Conservation (phyloP, 2,329 filamentous ascomycete species). For the Tolypocladium cylindrosporum region DNA sequence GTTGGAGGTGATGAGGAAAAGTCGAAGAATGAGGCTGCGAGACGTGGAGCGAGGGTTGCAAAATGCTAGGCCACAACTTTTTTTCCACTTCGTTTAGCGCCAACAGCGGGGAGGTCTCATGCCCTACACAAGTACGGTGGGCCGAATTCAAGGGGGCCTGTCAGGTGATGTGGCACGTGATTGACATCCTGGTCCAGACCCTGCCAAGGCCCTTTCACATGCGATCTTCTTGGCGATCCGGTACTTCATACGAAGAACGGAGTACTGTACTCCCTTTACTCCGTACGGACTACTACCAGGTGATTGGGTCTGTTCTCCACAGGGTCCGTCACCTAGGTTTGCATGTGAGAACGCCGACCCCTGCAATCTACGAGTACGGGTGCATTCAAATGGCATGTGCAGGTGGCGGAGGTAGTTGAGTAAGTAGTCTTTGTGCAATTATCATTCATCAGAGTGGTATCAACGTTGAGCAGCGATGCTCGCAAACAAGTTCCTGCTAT, state of each 20-base stretch:
- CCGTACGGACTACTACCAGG: too few species aligned
- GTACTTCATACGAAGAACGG: neutral
- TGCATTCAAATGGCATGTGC: neutral
- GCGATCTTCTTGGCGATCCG: neutral
- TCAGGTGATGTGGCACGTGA: conserved; percentile 6
- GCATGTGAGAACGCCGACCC: neutral
- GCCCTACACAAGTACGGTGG: conserved; percentile 18
- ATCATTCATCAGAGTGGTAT: neutral
- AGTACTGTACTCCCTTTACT: neutral
- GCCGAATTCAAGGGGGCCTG: neutral
- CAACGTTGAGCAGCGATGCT: neutral
- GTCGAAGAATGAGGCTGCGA: conserved; percentile 13
- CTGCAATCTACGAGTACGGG: too few species aligned
- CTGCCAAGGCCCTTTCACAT: neutral
- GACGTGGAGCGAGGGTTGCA: conserved; percentile 12
- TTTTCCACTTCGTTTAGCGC: conserved; percentile 11
- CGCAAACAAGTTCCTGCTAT: neutral
- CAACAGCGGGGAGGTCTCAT: conserved; percentile 19
- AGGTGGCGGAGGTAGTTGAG: neutral
- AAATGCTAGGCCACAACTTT: conserved; percentile 21
- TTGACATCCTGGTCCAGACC: neutral
- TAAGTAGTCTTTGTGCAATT: neutral
- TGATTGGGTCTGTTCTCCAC: neutral
- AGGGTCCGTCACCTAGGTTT: neutral
- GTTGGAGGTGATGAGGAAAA: conserved; percentile 26